These are phyloP conservation scores for Rosellinia necatrix DNA, from an alignment of 2,329 filamentous ascomycete species.

Conservation along the genomic window DNA sequence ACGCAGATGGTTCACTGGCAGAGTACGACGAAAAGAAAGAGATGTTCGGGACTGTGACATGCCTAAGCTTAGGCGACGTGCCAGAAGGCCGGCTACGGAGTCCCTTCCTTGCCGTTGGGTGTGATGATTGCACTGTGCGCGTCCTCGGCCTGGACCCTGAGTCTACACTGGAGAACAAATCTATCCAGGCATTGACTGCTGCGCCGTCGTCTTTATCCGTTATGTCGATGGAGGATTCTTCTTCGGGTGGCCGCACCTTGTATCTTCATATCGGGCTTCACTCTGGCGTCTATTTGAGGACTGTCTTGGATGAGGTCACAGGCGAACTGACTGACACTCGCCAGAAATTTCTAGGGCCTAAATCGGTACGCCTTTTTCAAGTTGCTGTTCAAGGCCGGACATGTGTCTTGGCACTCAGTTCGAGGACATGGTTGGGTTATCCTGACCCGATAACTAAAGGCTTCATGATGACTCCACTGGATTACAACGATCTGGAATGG, in stretches of 20 bases:
- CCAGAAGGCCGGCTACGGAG: constrained; percentile 88
- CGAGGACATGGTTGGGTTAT: constrained; percentile 95
- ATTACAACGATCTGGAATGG: constrained; percentile 87
- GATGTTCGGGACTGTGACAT: constrained; percentile 94
- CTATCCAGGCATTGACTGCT: constrained; percentile 89
- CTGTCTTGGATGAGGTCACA: constrained; percentile 91
- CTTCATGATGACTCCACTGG: constrained; percentile 90
- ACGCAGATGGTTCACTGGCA: constrained; percentile 83
- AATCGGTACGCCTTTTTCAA: constrained; percentile 85
- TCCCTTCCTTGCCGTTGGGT: constrained; percentile 93
- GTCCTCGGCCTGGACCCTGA: constrained; percentile 90
- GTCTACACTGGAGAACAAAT: constrained; percentile 88
- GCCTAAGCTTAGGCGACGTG: constrained; percentile 89
- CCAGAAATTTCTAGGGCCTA: constrained; percentile 91
- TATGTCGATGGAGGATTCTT: constrained; percentile 94
- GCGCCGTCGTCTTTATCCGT: constrained; percentile 88
- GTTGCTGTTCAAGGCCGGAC: constrained; percentile 86
- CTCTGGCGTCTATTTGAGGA: constrained; percentile 94
- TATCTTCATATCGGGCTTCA: constrained; percentile 96
- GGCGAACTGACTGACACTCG: constrained; percentile 94
- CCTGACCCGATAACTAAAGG: constrained; percentile 83
- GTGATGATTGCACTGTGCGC: constrained; percentile 93
- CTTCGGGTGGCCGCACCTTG: constrained; percentile 82
- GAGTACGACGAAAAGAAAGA: constrained; percentile 95
- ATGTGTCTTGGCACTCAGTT: constrained; percentile 87